Percentiles rank a stretch among this genome's conserved stretches.
These are phyloP conservation scores for Fusarium begoniae DNA, from an alignment of 2,329 filamentous ascomycete genomes.

Conservation along the genomic window DNA sequence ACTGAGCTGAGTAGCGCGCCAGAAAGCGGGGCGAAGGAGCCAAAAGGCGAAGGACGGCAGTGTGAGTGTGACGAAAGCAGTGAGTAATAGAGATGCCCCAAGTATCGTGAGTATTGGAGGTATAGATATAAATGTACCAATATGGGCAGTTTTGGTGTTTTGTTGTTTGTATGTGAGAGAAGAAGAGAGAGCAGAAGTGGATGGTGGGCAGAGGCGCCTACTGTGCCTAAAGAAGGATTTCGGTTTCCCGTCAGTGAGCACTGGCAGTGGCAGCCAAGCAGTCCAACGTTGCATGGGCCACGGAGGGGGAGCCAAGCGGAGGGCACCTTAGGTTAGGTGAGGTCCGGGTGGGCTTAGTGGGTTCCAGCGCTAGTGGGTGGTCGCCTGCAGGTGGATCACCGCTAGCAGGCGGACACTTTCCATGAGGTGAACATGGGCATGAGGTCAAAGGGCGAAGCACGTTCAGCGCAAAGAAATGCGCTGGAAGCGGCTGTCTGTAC, in stretches of 20 bases:
- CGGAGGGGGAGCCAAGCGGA: slow-evolving; percentile 18
- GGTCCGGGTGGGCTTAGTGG: slow-evolving; percentile 27
- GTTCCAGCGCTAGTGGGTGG: slow-evolving; percentile 36
- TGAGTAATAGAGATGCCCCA: neutral
- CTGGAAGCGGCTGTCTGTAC: slow-evolving; percentile 14
- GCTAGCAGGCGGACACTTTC: slow-evolving; percentile 34
- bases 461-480: slow-evolving; percentile 10
- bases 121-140: neutral
- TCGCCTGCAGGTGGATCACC: slow-evolving; percentile 44
- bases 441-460: neutral
- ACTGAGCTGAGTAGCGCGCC: slow-evolving; percentile 38
- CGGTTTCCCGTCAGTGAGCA: slow-evolving; percentile 7
- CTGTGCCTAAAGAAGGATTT: slow-evolving; percentile 39
- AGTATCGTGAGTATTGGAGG: neutral
- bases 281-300: slow-evolving; percentile 43
- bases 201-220: slow-evolving; percentile 40
- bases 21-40: slow-evolving; percentile 34
- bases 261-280: slow-evolving; percentile 22
- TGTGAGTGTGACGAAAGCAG: slow-evolving; percentile 17
- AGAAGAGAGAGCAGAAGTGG: slow-evolving; percentile 12
- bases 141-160: slow-evolving; percentile 8
- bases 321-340: slow-evolving; percentile 24
- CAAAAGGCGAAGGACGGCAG: slow-evolving; percentile 4
- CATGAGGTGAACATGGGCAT: slow-evolving; percentile 12
- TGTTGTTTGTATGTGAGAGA: slow-evolving; percentile 24